Evolutionary conservation across 2,329 filamentous ascomycete species (phyloP), one percentile per base, ranked within the genome.

Genomic region (Cladophialophora chaetospira): DNA sequence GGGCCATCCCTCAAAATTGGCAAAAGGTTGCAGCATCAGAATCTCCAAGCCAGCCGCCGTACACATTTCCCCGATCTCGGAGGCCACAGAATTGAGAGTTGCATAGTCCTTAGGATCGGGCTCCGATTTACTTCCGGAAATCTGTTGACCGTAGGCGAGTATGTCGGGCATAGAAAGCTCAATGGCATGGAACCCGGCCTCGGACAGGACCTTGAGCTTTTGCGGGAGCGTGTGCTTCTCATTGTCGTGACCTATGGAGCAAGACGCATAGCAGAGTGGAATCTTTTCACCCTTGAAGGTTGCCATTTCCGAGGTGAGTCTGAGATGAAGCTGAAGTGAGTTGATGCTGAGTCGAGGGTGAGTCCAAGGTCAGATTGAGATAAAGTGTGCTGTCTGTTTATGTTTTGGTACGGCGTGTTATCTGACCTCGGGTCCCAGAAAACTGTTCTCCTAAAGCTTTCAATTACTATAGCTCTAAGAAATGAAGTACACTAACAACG

Each of bases 151-250:
- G 63, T 88, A 89, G 4, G 80, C 73, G 9, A 87, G 70, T 2
- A 93, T 82, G 63, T 92, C 88, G 0, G 87, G 86, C 73, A 91
- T 89, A 0, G 85, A 85, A 5, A 92, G 81, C 71, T 92, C 89
- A 57, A 92, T 85, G 11, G 79, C 87, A 9, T 78, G 73, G 69
- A 91, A 78, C 5, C 72, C 72, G 3, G 74, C 73, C 33, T 64
- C 55, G 26, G 69, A 63, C 28, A 77, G 74, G 33, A 73, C 71
- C 62, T 72, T 62, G 5, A 77, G 71, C 49, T 72, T 76, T 9
- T 63, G 63, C 1, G 71, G 69, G 3, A 78, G 67, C 0, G 69
- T 69, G 58, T 75, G 69, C 25, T 65, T 65, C 3, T 53, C 40
- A 3, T 66, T 56, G 8, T 66, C 60, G 49, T 66, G 66, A 15